Evolutionary conservation across 805 yeast genomes (phyloP).

Genomic region (Ogataea glucozyma): DNA sequence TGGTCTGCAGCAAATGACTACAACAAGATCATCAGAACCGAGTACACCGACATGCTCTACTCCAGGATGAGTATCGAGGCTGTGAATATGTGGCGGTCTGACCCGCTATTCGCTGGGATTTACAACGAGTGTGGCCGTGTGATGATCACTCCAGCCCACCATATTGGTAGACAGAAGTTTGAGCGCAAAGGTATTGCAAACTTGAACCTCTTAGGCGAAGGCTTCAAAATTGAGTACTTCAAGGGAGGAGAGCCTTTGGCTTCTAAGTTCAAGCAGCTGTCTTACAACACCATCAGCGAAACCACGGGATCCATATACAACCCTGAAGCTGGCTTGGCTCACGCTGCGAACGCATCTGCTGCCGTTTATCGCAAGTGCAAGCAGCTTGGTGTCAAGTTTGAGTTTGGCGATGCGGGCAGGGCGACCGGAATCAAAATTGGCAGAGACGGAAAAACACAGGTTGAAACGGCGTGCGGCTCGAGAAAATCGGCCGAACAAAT

Average conservation of each 20-base stretch:
- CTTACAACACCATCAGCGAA: constrained; percentile 17
- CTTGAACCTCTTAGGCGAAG: constrained; percentile 32
- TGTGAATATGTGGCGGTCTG: constrained; percentile 38
- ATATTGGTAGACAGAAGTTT: constrained; percentile 39
- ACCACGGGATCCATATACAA: constrained; percentile 31
- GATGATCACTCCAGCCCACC: constrained; percentile 37
- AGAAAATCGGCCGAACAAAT: constrained; percentile 37
- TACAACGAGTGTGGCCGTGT: constrained; percentile 46
- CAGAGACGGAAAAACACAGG: constrained; percentile 17
- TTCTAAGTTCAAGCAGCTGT: constrained; percentile 21
- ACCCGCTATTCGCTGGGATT: constrained; percentile 35
- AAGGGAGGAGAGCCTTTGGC: constrained; percentile 36
- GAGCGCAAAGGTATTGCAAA: constrained; percentile 40
- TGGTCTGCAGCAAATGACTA: constrained; percentile 49
- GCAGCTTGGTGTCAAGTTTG: constrained; percentile 37
- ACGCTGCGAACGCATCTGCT: constrained; percentile 41
- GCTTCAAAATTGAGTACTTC: constrained; percentile 30
- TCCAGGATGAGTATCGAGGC: constrained; percentile 48
- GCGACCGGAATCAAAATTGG: constrained; percentile 23
- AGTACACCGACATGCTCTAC: constrained; percentile 45
- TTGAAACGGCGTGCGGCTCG: constrained; percentile 32
- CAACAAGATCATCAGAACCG: constrained; percentile 51
- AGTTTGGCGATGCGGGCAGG: constrained; percentile 35
- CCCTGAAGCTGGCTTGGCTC: constrained; percentile 45
- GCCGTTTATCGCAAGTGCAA: constrained; percentile 34